Conservation (phyloP, 2,329 filamentous ascomycete genomes). For the Chaetomium sp. region DNA sequence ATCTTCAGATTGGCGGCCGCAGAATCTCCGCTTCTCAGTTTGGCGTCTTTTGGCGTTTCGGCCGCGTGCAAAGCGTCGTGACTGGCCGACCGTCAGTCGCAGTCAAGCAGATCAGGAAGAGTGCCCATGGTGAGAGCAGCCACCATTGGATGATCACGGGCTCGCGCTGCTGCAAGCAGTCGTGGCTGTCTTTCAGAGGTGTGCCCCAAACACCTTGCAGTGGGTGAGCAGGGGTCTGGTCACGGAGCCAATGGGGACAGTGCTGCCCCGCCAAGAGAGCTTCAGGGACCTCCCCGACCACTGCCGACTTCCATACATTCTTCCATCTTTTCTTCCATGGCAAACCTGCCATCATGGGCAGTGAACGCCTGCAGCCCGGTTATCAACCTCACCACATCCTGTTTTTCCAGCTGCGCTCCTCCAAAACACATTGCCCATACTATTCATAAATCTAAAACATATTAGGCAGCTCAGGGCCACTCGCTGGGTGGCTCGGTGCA, state of each 20-base stretch:
- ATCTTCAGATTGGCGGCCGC: slow-evolving; percentile 20
- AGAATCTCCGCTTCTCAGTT: slow-evolving; percentile 13
- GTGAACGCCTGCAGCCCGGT: too few species aligned
- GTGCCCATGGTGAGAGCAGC: slow-evolving; percentile 2
- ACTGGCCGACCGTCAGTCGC: slow-evolving; percentile 8
- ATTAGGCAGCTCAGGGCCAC: too few species aligned
- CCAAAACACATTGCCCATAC: too few species aligned
- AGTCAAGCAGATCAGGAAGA: background rate
- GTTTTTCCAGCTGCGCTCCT: too few species aligned
- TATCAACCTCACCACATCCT: too few species aligned
- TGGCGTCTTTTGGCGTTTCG: slow-evolving; percentile 12
- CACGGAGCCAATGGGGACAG: slow-evolving; percentile 4
- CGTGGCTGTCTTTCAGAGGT: slow-evolving; percentile 44
- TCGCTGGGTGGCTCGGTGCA: too few species aligned
- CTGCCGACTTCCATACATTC: too few species aligned
- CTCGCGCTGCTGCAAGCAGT: slow-evolving; percentile 37
- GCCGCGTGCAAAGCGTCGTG: slow-evolving; percentile 1
- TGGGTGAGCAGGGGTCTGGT: slow-evolving; percentile 12
- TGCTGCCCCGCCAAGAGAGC: background rate
- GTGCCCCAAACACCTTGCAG: slow-evolving; percentile 16
- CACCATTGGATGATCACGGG: slow-evolving; percentile 20
- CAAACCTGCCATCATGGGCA: too few species aligned
- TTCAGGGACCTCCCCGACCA: too few species aligned
- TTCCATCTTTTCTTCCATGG: too few species aligned
- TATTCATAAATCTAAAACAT: too few species aligned